phyloP scores from a whole-genome alignment of 768 basidiomycete genomes.

The Suillus plorans region DNA sequence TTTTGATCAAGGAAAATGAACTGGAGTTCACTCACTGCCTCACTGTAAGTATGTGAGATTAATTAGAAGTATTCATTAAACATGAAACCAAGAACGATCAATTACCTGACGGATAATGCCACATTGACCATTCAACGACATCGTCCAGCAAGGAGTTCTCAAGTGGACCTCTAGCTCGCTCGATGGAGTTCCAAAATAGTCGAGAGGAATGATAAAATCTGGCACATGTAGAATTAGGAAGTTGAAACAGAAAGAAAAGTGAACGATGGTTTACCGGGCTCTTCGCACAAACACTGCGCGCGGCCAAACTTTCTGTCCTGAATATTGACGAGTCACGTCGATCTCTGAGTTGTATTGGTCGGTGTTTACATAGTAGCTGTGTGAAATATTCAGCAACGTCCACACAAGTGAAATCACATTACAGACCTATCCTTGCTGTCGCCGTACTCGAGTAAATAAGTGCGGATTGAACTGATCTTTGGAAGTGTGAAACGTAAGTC shows the following conservation, averaged over 20 bases:
- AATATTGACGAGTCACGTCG: constrained; percentile 65
- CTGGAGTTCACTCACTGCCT: constrained; percentile 24
- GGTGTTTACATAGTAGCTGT: constrained; percentile 56
- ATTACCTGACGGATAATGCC: constrained; percentile 63
- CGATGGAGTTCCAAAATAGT: constrained; percentile 72
- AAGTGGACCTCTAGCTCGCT: constrained; percentile 56
- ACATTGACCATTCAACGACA: constrained; percentile 72
- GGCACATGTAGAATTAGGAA: constrained; percentile 1
- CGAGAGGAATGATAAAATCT: constrained; percentile 69
- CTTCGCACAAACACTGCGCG: constrained; percentile 66
- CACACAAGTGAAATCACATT: constrained; percentile 10
- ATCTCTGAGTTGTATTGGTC: constrained; percentile 61
- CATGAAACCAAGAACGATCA: not conserved
- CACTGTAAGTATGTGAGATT: constrained; percentile 16
- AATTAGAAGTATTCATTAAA: constrained; percentile 2
- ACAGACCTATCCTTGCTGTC: constrained; percentile 58
- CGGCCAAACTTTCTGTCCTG: constrained; percentile 76
- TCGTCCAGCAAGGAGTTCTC: constrained; percentile 71
- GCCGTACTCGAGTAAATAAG: constrained; percentile 74
- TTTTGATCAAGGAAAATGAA: constrained; percentile 1
- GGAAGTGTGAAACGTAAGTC: not conserved
- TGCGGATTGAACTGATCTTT: constrained; percentile 49
- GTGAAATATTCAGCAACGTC: not conserved
- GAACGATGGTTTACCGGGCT: constrained; percentile 47
- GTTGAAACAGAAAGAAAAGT: constrained; percentile 4